phyloP scores from a whole-genome alignment of 768 basidiomycete genomes.

The Pisolithus albus region DNA sequence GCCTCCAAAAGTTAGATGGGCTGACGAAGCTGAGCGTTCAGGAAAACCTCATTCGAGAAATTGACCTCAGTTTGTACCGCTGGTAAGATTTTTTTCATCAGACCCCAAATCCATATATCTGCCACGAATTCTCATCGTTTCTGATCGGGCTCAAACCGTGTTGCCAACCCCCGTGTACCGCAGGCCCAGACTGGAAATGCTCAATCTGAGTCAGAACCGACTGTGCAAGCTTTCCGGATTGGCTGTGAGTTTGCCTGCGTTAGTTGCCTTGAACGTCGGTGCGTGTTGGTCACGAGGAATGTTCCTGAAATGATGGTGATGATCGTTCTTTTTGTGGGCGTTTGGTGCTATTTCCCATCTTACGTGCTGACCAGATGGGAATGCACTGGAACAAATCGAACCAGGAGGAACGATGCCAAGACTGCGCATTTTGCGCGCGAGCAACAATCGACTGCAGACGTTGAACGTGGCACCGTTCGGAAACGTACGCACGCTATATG shows the following conservation, averaged over 20 bases:
- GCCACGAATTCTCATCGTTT: background rate
- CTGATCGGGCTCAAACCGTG: conserved; percentile 8
- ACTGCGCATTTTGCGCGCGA: conserved; percentile 78
- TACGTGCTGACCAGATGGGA: conserved; percentile 52
- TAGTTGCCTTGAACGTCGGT: conserved; percentile 83
- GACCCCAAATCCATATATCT: conserved; percentile 2
- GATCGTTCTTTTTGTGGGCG: background rate
- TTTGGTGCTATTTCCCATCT: background rate
- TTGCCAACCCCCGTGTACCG: conserved; percentile 2
- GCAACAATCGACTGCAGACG: conserved; percentile 67
- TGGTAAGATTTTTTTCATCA: conserved; percentile 44
- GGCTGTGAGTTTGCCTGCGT: conserved; percentile 44
- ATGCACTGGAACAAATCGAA: conserved; percentile 52
- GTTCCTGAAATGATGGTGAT: conserved; percentile 10
- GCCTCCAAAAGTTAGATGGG: conserved; percentile 71
- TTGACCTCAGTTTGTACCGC: conserved; percentile 55
- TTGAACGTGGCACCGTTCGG: conserved; percentile 60
- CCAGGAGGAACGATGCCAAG: conserved; percentile 51
- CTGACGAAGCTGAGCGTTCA: conserved; percentile 80
- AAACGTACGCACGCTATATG: conserved; percentile 83
- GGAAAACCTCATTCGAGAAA: conserved; percentile 56
- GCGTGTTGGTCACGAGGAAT: conserved; percentile 29
- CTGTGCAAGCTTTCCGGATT: conserved; percentile 55
- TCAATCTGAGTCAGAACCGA: conserved; percentile 76
- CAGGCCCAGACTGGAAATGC: conserved; percentile 64